Conservation (phyloP, 352 stramenopile genomes). For the Achlya hypogyna region DNA sequence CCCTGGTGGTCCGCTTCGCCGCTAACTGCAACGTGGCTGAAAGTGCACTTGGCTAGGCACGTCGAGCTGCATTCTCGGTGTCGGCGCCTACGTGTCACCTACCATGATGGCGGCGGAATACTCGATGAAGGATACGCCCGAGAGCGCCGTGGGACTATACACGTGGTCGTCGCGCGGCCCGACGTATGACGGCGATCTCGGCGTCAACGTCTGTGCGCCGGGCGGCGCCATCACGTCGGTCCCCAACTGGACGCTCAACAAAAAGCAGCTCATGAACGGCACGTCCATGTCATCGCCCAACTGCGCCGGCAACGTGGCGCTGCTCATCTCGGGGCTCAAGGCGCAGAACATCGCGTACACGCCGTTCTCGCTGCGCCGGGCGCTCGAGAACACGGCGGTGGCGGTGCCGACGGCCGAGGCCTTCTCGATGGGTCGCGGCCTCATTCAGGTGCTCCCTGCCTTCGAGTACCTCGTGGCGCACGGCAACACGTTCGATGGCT, state of each 20-base stretch:
- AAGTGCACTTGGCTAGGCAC: constrained; percentile 30
- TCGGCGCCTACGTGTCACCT: constrained; percentile 93
- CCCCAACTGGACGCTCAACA: constrained; percentile 93
- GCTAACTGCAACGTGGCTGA: background rate
- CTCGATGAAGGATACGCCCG: constrained; percentile 49
- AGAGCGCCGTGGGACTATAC: constrained; percentile 43
- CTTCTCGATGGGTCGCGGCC: constrained; percentile 66
- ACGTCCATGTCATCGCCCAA: constrained; percentile 96
- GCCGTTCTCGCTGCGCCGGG: constrained; percentile 80
- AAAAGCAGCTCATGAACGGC: constrained; percentile 95
- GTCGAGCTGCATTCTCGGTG: constrained; percentile 80
- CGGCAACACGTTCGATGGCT: constrained; percentile 55
- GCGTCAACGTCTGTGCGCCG: constrained; percentile 89
- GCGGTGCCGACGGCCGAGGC: constrained; percentile 53
- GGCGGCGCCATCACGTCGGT: constrained; percentile 92
- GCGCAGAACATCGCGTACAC: constrained; percentile 66
- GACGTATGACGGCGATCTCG: constrained; percentile 85
- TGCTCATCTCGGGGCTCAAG: constrained; percentile 89
- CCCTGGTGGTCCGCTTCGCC: constrained; percentile 44
- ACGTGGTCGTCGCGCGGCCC: constrained; percentile 90
- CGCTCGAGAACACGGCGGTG: constrained; percentile 77
- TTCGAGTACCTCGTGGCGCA: constrained; percentile 51
- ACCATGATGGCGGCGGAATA: constrained; percentile 92
- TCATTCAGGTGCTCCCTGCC: constrained; percentile 72
- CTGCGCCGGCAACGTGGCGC: constrained; percentile 87